Evolutionary conservation across 306 rosid species (phyloP).

Genomic region (Myrica gale): DNA sequence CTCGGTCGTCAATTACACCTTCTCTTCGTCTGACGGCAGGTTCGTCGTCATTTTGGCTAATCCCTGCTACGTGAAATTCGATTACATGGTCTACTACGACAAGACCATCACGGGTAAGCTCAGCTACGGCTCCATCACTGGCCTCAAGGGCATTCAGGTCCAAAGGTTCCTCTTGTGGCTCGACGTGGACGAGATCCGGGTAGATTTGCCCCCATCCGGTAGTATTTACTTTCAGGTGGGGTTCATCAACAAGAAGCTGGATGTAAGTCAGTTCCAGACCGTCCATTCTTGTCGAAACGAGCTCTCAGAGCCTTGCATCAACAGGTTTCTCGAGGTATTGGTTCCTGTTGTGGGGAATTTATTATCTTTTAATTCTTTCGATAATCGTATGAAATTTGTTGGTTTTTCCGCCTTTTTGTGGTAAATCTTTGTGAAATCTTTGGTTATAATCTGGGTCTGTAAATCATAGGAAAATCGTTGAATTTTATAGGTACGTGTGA

Average conservation of each 20-base stretch:
- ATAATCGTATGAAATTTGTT: neutral
- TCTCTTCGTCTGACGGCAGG: conserved; percentile 56
- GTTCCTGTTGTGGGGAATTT: neutral
- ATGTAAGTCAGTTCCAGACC: conserved; percentile 62
- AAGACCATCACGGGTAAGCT: conserved; percentile 65
- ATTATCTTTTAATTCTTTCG: neutral
- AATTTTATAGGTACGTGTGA: neutral
- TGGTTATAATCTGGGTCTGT: neutral
- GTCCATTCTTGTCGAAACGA: conserved; percentile 61
- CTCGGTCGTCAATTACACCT: conserved; percentile 52
- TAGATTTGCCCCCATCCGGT: conserved; percentile 86
- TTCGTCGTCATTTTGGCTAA: conserved; percentile 57
- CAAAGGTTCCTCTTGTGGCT: conserved; percentile 70
- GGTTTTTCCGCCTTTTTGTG: neutral
- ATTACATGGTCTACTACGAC: conserved; percentile 71
- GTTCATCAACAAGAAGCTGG: conserved; percentile 75
- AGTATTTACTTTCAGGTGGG: conserved; percentile 84
- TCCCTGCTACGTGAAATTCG: conserved; percentile 73
- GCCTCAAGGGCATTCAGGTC: conserved; percentile 75
- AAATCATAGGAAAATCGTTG: neutral
- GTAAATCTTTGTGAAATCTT: neutral
- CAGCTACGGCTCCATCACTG: conserved; percentile 65
- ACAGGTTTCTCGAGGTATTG: conserved; percentile 43
- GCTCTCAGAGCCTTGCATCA: conserved; percentile 31
- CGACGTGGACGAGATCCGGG: conserved; percentile 79